Conservation (phyloP, 352 stramenopile genomes). For the Phytophthora gonapodyides region DNA sequence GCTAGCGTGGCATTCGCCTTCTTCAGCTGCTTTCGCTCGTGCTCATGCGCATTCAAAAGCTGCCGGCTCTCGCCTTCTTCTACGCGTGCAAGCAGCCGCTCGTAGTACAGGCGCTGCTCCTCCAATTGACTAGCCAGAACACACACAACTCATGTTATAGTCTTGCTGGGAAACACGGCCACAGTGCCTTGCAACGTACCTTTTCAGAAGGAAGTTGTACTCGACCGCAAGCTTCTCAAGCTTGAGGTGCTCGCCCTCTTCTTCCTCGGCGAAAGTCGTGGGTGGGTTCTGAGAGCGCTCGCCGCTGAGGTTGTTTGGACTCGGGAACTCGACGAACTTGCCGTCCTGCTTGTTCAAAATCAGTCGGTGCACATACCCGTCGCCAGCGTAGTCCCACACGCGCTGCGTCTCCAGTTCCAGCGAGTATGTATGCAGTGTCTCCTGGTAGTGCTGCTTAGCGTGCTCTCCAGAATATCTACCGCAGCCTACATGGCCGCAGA, state of each 20-base stretch:
- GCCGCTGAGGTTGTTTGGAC: slow-evolving; percentile 75
- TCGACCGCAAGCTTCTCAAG: slow-evolving; percentile 95
- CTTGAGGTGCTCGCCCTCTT: slow-evolving; percentile 94
- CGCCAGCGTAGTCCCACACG: slow-evolving; percentile 96
- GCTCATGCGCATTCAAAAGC: slow-evolving; percentile 58
- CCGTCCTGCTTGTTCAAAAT: slow-evolving; percentile 92
- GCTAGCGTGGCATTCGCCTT: slow-evolving; percentile 66
- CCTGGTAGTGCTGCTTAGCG: slow-evolving; percentile 93
- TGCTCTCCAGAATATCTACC: slow-evolving; percentile 96
- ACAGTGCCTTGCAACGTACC: slow-evolving; percentile 32
- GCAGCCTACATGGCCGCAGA: slow-evolving; percentile 96
- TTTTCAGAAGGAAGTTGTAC: slow-evolving; percentile 97
- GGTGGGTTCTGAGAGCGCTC: slow-evolving; percentile 75
- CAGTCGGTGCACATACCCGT: slow-evolving; percentile 87
- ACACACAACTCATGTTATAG: background rate
- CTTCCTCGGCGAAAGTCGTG: slow-evolving; percentile 77
- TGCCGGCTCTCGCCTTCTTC: slow-evolving; percentile 65
- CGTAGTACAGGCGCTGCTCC: slow-evolving; percentile 94
- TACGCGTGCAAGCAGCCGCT: slow-evolving; percentile 70
- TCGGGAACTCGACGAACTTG: slow-evolving; percentile 96
- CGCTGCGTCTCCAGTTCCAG: slow-evolving; percentile 95
- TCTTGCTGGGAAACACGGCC: background rate
- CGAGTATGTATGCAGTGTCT: slow-evolving; percentile 95
- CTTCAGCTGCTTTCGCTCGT: slow-evolving; percentile 85
- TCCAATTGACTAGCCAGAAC: slow-evolving; percentile 88